Percentiles rank a stretch among this genome's conserved stretches.
These are phyloP conservation scores for Pichia scutulata DNA, from an alignment of 805 yeast genomes.

Conservation along the genomic window DNA sequence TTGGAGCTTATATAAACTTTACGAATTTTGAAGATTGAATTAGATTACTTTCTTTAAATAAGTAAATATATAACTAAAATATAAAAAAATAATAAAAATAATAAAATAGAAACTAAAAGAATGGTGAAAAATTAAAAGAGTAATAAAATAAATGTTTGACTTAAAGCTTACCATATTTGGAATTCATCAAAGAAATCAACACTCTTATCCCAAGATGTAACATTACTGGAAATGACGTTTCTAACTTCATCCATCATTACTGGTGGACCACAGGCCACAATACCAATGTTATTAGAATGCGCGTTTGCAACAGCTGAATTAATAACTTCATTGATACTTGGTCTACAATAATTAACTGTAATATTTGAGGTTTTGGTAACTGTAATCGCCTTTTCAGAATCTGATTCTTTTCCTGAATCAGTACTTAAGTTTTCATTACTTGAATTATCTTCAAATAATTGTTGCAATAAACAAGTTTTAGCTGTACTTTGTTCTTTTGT, in stretches of 20 bases:
- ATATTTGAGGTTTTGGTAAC: conserved; percentile 10
- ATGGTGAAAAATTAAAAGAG: too few species aligned
- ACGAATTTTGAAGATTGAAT: too few species aligned
- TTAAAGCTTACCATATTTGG: conserved; percentile 50
- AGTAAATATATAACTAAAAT: too few species aligned
- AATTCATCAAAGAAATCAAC: conserved; percentile 70
- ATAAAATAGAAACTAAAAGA: too few species aligned
- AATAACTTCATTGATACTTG: conserved; percentile 29
- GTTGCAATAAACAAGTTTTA: background rate
- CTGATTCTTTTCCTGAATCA: conserved; percentile 3
- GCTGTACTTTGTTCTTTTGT: conserved; percentile 26
- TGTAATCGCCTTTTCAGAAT: conserved; percentile 5
- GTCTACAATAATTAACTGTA: conserved; percentile 35
- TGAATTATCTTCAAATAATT: background rate
- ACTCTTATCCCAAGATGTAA: conserved; percentile 36
- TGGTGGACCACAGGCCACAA: conserved; percentile 42
- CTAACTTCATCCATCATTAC: conserved; percentile 45
- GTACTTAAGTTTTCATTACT: background rate
- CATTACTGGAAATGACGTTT: conserved; percentile 34
- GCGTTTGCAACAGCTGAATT: conserved; percentile 27
- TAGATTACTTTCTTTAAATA: background rate
- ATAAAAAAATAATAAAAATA: too few species aligned
- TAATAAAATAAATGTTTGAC: background rate
- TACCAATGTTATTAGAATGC: conserved; percentile 31
- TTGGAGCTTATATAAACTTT: too few species aligned